Percentiles rank a stretch among this genome's conserved stretches.
phyloP scores from a whole-genome alignment of 306 rosid genomes.

The Trifolium fragiferum region DNA sequence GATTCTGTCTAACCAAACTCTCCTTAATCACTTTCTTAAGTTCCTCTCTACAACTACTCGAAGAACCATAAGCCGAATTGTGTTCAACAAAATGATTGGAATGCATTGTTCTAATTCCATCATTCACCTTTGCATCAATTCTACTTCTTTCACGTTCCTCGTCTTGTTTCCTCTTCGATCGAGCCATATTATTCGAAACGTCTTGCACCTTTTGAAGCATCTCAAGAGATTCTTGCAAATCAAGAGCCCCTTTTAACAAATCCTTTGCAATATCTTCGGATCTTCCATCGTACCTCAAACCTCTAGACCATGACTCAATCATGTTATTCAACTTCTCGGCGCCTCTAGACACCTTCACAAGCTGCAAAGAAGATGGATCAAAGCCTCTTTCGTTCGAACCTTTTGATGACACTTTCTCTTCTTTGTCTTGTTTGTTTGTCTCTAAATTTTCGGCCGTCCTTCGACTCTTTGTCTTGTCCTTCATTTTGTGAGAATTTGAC shows the following conservation, averaged over 20 bases:
- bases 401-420: constrained; percentile 45
- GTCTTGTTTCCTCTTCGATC: constrained; percentile 46
- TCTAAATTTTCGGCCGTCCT: constrained; percentile 49
- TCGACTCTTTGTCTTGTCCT: constrained; percentile 53
- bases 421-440: constrained; percentile 44
- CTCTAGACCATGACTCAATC: constrained; percentile 81
- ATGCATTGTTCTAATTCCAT: constrained; percentile 34
- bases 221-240: constrained; percentile 72
- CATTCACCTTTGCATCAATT: constrained; percentile 38
- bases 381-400: constrained; percentile 44
- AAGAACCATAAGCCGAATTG: constrained; percentile 56
- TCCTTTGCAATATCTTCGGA: constrained; percentile 71
- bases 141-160: constrained; percentile 49
- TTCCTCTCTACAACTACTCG: constrained; percentile 51
- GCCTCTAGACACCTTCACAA: constrained; percentile 74
- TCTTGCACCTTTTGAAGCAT: constrained; percentile 79
- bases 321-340: constrained; percentile 74
- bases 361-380: constrained; percentile 67
- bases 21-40: constrained; percentile 58
- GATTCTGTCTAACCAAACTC: constrained; percentile 50
- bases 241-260: constrained; percentile 84
- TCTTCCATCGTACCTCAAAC: constrained; percentile 52
- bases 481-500: constrained; percentile 54
- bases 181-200: constrained; percentile 58
- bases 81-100: constrained; percentile 43